phyloP scores from a whole-genome alignment of 2,329 filamentous ascomycete species.

The Stagonosporopsis vannaccii region DNA sequence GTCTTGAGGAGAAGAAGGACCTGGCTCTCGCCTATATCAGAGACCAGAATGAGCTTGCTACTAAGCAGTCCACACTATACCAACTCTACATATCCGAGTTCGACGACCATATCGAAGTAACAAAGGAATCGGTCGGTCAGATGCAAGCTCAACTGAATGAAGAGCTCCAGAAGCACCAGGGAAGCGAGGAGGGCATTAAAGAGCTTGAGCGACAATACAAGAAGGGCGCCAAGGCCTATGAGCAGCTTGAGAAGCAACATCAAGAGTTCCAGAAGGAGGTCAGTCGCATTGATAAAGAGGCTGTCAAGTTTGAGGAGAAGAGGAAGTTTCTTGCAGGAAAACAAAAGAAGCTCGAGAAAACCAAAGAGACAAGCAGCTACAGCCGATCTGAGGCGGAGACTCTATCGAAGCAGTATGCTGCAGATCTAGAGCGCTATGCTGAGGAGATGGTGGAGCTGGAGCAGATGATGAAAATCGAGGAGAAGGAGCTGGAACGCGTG shows the following conservation, averaged over 20 bases:
- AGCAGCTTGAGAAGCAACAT: conserved; percentile 80
- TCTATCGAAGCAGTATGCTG: conserved; percentile 76
- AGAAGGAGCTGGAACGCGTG: conserved; percentile 81
- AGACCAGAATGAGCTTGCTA: conserved; percentile 89
- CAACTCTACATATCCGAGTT: conserved; percentile 91
- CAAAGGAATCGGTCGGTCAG: conserved; percentile 87
- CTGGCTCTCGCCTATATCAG: conserved; percentile 87
- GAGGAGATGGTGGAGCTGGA: conserved; percentile 81
- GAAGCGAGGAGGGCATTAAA: conserved; percentile 89
- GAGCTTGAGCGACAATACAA: conserved; percentile 85
- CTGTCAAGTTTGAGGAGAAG: conserved; percentile 97
- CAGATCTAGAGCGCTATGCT: conserved; percentile 79
- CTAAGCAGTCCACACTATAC: conserved; percentile 91
- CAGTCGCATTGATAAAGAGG: conserved; percentile 92
- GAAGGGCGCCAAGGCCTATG: conserved; percentile 81
- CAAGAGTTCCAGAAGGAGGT: conserved; percentile 84
- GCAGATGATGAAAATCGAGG: conserved; percentile 76
- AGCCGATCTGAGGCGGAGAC: conserved; percentile 77
- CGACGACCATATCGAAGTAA: conserved; percentile 85
- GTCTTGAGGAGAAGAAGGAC: conserved; percentile 95
- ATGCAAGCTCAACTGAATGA: conserved; percentile 86
- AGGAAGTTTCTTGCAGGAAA: conserved; percentile 91
- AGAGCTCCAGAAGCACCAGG: conserved; percentile 90
- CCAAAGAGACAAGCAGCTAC: conserved; percentile 77
- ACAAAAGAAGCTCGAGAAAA: conserved; percentile 93